phyloP scores from a whole-genome alignment of 2,329 filamentous ascomycete genomes.

The Alternaria triticina region DNA sequence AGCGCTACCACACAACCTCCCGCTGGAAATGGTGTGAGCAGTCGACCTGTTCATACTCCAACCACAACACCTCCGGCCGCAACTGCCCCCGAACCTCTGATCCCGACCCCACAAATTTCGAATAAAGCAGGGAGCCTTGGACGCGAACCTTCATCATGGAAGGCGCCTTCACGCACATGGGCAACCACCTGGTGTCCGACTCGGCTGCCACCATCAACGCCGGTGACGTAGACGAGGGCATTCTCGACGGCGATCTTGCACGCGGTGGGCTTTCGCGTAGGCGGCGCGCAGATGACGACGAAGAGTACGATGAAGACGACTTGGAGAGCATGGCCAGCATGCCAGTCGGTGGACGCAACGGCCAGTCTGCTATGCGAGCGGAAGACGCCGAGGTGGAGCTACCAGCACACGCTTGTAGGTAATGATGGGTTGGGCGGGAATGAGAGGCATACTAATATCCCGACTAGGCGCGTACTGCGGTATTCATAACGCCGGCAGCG shows the following conservation, averaged over 20 bases:
- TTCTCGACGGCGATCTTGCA: slow-evolving; percentile 70
- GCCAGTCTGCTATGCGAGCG: slow-evolving; percentile 56
- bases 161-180: slow-evolving; percentile 85
- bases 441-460: neutral
- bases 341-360: slow-evolving; percentile 76
- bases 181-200: slow-evolving; percentile 85
- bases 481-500: slow-evolving; percentile 92
- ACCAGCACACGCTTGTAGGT: slow-evolving; percentile 78
- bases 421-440: neutral
- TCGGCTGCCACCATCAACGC: slow-evolving; percentile 88
- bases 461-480: slow-evolving; percentile 77
- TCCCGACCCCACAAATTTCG: slow-evolving; percentile 8
- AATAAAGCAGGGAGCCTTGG: neutral
- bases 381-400: slow-evolving; percentile 77
- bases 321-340: slow-evolving; percentile 78
- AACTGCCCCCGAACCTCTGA: slow-evolving; percentile 8
- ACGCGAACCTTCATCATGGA: slow-evolving; percentile 65
- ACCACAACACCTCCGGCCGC: slow-evolving; percentile 1
- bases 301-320: slow-evolving; percentile 83
- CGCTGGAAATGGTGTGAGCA: slow-evolving; percentile 38
- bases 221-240: slow-evolving; percentile 82
- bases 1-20: slow-evolving; percentile 13
- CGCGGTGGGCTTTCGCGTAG: slow-evolving; percentile 65
- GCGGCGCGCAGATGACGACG: slow-evolving; percentile 79
- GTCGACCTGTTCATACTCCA: neutral